These are phyloP conservation scores for Ormosia emarginata DNA, from an alignment of 306 rosid genomes.

Conservation along the genomic window DNA sequence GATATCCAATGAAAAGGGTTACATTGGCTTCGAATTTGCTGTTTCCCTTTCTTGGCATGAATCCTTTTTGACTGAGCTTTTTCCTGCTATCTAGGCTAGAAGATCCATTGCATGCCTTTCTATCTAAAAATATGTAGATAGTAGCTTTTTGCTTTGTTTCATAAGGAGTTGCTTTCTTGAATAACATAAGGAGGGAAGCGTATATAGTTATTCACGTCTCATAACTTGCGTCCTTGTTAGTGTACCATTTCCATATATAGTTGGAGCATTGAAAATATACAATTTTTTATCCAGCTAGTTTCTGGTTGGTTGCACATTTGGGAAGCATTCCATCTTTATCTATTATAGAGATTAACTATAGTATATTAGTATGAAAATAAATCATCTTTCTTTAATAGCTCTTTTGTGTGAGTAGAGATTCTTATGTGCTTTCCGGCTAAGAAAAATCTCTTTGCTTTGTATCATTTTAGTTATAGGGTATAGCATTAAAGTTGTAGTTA, in stretches of 20 bases:
- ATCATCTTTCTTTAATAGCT: background rate
- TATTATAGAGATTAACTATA: background rate
- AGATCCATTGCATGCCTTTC: constrained; percentile 43
- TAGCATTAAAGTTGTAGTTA: too few species aligned
- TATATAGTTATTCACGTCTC: constrained; percentile 23
- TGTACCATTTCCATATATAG: constrained; percentile 38
- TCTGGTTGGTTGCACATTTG: background rate
- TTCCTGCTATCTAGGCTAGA: constrained; percentile 28
- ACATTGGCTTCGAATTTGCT: constrained; percentile 53
- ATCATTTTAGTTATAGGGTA: too few species aligned
- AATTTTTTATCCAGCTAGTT: background rate
- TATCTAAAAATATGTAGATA: constrained; percentile 13
- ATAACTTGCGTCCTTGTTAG: background rate
- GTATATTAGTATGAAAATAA: background rate
- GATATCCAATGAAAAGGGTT: constrained; percentile 49
- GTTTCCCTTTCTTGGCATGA: constrained; percentile 72
- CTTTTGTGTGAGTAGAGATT: background rate
- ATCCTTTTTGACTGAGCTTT: constrained; percentile 67
- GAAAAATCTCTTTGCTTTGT: too few species aligned
- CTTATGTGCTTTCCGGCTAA: too few species aligned
- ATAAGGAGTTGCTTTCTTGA: constrained; percentile 13
- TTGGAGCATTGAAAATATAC: background rate
- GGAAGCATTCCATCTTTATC: background rate
- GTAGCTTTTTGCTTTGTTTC: constrained; percentile 24
- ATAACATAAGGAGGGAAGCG: constrained; percentile 30